Conservation (phyloP, 2,329 filamentous ascomycete species). For the Fusarium begoniae region DNA sequence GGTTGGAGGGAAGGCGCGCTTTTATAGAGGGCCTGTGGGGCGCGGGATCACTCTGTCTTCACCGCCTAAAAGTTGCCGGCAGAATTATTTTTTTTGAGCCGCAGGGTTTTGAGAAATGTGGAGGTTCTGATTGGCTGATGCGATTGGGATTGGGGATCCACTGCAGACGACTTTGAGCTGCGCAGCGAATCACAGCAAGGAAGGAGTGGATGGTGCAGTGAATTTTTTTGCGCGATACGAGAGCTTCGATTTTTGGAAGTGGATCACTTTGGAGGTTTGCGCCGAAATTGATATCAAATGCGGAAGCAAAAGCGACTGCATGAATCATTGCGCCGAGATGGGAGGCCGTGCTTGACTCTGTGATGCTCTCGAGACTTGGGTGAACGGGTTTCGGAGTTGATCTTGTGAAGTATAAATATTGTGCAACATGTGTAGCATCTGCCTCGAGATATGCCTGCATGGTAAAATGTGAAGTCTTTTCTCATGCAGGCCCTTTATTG, state of each 20-base stretch:
- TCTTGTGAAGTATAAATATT: background rate
- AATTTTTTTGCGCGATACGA: background rate
- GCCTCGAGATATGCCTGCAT: background rate
- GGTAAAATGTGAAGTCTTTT: background rate
- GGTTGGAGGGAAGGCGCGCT: background rate
- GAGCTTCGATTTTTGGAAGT: background rate
- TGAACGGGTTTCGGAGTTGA: background rate
- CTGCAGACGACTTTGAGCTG: conserved; percentile 5
- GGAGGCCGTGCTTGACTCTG: background rate
- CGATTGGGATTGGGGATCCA: background rate
- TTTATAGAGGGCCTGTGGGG: conserved; percentile 36
- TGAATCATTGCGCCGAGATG: conserved; percentile 3
- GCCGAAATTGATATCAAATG: background rate
- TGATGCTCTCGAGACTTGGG: background rate
- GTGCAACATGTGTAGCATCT: background rate
- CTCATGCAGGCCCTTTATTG: background rate
- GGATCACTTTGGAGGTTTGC: background rate
- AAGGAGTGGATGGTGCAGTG: conserved; percentile 4
- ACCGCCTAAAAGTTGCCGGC: conserved; percentile 50
- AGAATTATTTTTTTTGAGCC: conserved; percentile 32
- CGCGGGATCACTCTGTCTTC: conserved; percentile 24
- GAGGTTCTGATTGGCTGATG: background rate
- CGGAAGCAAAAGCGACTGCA: conserved; percentile 9
- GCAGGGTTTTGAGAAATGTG: background rate
- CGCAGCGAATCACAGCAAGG: background rate